These are phyloP conservation scores for Pseudotsuga menziesii DNA, from an alignment of 75 land plant species.

Conservation along the genomic window DNA sequence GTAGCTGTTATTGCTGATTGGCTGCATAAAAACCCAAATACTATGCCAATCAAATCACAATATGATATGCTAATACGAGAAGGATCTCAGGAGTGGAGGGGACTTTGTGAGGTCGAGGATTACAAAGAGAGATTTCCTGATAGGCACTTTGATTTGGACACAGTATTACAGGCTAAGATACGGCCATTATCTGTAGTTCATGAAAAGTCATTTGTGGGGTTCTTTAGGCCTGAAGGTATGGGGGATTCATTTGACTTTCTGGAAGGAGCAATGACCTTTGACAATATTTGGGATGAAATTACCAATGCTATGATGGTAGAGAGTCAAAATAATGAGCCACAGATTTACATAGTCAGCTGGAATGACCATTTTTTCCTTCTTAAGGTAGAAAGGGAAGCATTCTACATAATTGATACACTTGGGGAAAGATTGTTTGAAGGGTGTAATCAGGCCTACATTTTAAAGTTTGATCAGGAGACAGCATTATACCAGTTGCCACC, in stretches of 20 bases:
- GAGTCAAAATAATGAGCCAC: slow-evolving; percentile 7
- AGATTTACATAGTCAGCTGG: slow-evolving; percentile 62
- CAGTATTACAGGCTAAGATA: slow-evolving; percentile 28
- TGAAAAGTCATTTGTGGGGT: slow-evolving; percentile 43
- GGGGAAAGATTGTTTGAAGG: slow-evolving; percentile 62
- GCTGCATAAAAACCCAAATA: slow-evolving; percentile 33
- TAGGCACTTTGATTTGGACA: slow-evolving; percentile 43
- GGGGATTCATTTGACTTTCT: slow-evolving; percentile 38
- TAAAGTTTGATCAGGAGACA: slow-evolving; percentile 51
- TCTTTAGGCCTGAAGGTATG: slow-evolving; percentile 39
- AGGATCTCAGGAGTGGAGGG: slow-evolving; percentile 53
- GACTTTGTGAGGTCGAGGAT: slow-evolving; percentile 31
- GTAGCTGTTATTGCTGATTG: slow-evolving; percentile 53
- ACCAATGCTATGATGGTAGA: slow-evolving; percentile 4
- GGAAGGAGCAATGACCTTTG: slow-evolving; percentile 45
- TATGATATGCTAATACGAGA: slow-evolving; percentile 45
- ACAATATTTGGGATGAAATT: slow-evolving; percentile 45
- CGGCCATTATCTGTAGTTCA: slow-evolving; percentile 29
- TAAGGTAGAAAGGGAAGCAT: slow-evolving; percentile 34
- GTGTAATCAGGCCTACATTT: slow-evolving; percentile 54
- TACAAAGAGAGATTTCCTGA: slow-evolving; percentile 41
- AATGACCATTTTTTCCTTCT: slow-evolving; percentile 63
- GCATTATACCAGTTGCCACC: slow-evolving; percentile 31
- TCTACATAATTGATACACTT: slow-evolving; percentile 49
- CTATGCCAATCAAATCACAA: slow-evolving; percentile 47